Evolutionary conservation across 23 red algal species (phyloP).

Genomic region (Gracilaria domingensis): DNA sequence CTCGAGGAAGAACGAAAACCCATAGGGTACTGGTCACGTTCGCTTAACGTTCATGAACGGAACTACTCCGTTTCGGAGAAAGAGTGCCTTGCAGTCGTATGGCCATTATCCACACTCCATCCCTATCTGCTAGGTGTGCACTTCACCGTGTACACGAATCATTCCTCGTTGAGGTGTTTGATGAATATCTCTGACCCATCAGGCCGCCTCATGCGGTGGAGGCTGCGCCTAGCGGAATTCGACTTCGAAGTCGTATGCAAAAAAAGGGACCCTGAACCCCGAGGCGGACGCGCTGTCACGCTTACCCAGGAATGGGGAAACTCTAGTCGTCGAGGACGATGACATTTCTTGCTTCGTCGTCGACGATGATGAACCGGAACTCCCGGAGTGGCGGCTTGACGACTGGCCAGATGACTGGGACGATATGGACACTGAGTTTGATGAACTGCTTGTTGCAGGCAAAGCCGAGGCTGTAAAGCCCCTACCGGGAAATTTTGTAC

Average conservation of each 20-base stretch:
- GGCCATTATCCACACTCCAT: neutral
- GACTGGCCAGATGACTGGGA: neutral
- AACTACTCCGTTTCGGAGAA: neutral
- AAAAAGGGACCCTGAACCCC: neutral
- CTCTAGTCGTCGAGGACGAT: neutral
- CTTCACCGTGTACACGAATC: neutral
- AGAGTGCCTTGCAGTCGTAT: neutral
- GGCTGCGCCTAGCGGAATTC: slow-evolving; percentile 35
- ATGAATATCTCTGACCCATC: no score
- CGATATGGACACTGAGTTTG: neutral
- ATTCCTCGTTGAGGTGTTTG: neutral
- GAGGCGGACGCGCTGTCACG: slow-evolving; percentile 38
- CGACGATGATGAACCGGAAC: neutral
- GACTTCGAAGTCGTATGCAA: slow-evolving; percentile 7
- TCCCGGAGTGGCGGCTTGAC: neutral
- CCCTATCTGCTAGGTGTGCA: slow-evolving; percentile 1
- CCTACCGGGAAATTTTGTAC: no score
- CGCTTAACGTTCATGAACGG: neutral
- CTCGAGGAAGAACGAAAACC: neutral
- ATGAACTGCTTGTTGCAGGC: neutral
- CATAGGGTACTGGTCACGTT: neutral
- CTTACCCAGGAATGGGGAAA: slow-evolving; percentile 27
- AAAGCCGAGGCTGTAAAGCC: no score
- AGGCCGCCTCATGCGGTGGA: neutral
- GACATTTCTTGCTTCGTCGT: neutral